Conservation (phyloP, 306 rosid genomes). For the Begonia peltatifolia region DNA sequence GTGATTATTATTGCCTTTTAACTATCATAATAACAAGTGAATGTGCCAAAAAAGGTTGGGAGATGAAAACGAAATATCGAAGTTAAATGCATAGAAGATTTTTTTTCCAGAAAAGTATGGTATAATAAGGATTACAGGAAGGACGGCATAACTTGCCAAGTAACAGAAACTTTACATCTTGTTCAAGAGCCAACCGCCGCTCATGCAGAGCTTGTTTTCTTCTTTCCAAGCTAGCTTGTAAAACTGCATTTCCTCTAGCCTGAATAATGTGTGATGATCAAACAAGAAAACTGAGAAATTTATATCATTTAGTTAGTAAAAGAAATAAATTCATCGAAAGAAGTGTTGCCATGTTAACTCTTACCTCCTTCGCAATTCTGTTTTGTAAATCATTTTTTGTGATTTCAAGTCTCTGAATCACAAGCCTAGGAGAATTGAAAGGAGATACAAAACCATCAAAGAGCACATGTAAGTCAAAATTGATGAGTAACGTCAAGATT, state of each 20-base stretch:
- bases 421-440: conserved; percentile 38
- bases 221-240: conserved; percentile 99
- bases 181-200: conserved; percentile 95
- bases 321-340: conserved; percentile 3
- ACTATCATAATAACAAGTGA: too few species aligned
- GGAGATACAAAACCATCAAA: background rate
- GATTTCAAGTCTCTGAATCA: conserved; percentile 90
- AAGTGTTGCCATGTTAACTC: conserved; percentile 5
- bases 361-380: conserved; percentile 95
- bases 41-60: too few species aligned
- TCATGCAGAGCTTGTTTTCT: conserved; percentile 99
- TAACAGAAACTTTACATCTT: conserved; percentile 51
- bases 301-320: background rate
- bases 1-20: too few species aligned
- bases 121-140: background rate
- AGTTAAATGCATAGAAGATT: background rate
- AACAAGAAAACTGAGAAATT: background rate
- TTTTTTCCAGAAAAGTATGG: background rate
- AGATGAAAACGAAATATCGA: too few species aligned
- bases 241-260: conserved; percentile 98
- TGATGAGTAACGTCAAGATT: too few species aligned
- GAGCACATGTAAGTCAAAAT: conserved; percentile 1
- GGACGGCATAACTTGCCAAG: background rate
- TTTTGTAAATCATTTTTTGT: conserved; percentile 90
- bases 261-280: conserved; percentile 9